These are phyloP conservation scores for Phytophthora cactorum DNA, from an alignment of 352 stramenopile species.

Conservation along the genomic window DNA sequence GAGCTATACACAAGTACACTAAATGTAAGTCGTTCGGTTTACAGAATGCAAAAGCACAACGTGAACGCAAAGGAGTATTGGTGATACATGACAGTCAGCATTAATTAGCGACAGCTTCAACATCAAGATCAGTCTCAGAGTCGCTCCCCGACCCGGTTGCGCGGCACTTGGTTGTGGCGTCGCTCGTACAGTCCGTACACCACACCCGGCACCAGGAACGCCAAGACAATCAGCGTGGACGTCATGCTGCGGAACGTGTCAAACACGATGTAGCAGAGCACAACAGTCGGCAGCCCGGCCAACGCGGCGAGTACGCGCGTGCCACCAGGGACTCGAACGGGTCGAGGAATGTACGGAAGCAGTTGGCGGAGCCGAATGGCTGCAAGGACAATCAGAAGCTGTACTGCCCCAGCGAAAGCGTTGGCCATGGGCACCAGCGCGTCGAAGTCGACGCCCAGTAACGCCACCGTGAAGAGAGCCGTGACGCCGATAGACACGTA, in stretches of 20 bases:
- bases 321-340: constrained; percentile 46
- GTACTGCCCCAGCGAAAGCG: constrained; percentile 82
- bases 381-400: constrained; percentile 89
- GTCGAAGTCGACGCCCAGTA: constrained; percentile 58
- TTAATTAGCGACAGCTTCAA: background rate
- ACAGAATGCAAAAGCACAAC: background rate
- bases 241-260: constrained; percentile 33
- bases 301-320: constrained; percentile 22
- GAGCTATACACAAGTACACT: too few species aligned
- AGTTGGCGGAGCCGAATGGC: constrained; percentile 87
- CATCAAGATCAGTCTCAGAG: constrained; percentile 7
- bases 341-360: constrained; percentile 70
- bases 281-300: constrained; percentile 28
- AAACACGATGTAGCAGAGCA: constrained; percentile 47
- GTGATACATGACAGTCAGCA: background rate
- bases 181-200: constrained; percentile 42
- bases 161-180: constrained; percentile 17
- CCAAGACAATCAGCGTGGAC: constrained; percentile 41
- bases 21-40: background rate
- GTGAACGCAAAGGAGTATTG: background rate
- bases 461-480: constrained; percentile 39
- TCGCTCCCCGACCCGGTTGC: constrained; percentile 17
- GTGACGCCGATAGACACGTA: constrained; percentile 51
- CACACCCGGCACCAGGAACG: constrained; percentile 44
- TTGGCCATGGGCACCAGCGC: constrained; percentile 88